Evolutionary conservation across 192 early-diverging fungal species (phyloP), one percentile per base, ranked within the genome.

Genomic region (Podila epigama): DNA sequence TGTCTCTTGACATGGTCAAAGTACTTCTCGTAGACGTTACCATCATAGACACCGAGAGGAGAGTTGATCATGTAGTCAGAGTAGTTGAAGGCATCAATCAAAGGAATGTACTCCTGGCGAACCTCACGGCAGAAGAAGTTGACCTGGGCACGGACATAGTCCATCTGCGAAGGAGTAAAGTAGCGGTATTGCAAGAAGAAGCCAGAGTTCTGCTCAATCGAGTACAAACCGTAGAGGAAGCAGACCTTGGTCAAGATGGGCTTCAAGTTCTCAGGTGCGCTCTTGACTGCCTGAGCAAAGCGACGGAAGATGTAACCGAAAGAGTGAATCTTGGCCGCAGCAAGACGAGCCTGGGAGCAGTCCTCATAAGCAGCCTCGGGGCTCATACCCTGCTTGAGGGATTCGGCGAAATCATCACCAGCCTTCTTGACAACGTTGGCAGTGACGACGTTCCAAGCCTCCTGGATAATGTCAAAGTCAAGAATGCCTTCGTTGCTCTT

Each of bases 11-110:
- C 93, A 28, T 90, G 84, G 55, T 89, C 88, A 87, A 95, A 95
- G 91, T 97, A 97, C 61, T 90, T 83, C 51, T 87, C 90, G 73
- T 94, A 95, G 12, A 94, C 88, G 73, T 95, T 87, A 58, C 95
- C 95, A 59, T 95, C 94, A 70, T 86, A 89, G 39, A 91, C 86
- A 53, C 95, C 95, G 22, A 97, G 75, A 27, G 95, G 95, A 53
- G 92, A 93, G 84, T 94, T 95, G 67, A 97, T 81, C 28, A 97
- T 89, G 71, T 92, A 95, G 78, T 97, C 95, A 12, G 90, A 87
- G 83, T 91, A 92, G 69, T 93, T 94, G 82, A 95, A 97, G 25
- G 93, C 83, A 78, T 97, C 95, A 27, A 93, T 92, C 39, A 95
- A 79, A 10, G 93, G 88, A 81, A 97, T 90, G 40, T 91, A 91